Base-by-base conservation (phyloP, 2,329 filamentous ascomycete genomes). In the Juglanconis juglandina region DNA sequence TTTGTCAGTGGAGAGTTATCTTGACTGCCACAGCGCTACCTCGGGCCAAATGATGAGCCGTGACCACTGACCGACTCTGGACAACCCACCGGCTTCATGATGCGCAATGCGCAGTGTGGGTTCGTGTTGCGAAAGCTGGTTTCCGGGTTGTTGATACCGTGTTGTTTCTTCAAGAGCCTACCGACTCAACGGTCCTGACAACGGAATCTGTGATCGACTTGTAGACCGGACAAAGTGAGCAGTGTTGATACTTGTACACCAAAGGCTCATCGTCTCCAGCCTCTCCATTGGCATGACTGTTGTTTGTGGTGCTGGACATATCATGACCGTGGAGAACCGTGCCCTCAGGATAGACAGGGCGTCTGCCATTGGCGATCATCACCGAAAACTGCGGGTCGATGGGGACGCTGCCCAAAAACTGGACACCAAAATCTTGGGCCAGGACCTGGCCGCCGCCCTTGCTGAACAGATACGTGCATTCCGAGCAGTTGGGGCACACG, bases 401-500 rank as follows among this genome's bases (percentile, higher is more conserved):
- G 1, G 95, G 95, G 42, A 98, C 87, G 34, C 86, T 87, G 2
- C 93, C 95, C 56, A 98, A 75, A 68, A 97, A 98, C 14, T 84
- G 85, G 41, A 98, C 91, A 0, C 79, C 80, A 71, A 96, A 95
- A 67, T 98, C 92, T 52, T 85, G 78, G 6, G 94, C 92, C 92
- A 99, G 96, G 32, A 90, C 83, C 72, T 91, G 81, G 7, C 95
- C 95, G 3, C 95, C 95, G 4, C 95, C 95, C 58, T 90, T 93
- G 55, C 89, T 92, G 73, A 99, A 99, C 55, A 98, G 85, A 75
- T 98, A 91, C 56, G 91, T 96, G 75, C 94, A 96, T 72, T 97
- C 92, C 53, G 84, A 84, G 73, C 87, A 90, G 70, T 88, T 84
- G 6, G 87, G 87, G 70, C 91, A 95, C n/a, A 95, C 89, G 68